Conservation (phyloP, 371 early-diverging fungal genomes). For the Polyrhizophydium stewartii region DNA sequence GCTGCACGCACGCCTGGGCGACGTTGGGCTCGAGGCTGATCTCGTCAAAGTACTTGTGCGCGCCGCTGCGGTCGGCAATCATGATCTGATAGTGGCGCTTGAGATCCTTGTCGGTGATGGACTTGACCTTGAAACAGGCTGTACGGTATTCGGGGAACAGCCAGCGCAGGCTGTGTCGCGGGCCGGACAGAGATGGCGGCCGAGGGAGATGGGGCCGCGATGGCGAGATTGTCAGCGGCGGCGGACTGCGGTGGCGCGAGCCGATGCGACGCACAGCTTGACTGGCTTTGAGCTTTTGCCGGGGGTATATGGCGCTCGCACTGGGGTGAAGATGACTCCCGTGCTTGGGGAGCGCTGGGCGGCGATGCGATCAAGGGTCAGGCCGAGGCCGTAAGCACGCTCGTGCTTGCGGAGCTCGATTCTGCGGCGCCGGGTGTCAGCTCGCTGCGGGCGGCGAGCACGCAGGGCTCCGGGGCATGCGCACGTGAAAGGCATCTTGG, state of each 20-base stretch:
- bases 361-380: neutral
- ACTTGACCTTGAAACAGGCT: constrained; percentile 13
- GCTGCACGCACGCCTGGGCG: constrained; percentile 22
- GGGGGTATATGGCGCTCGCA: constrained; percentile 10
- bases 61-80: constrained; percentile 46
- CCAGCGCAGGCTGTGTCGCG: constrained; percentile 4
- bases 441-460: too few relatives aligned
- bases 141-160: constrained; percentile 3
- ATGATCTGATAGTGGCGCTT: constrained; percentile 61
- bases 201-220: too few relatives aligned
- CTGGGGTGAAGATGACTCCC: constrained; percentile 16
- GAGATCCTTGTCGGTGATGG: constrained; percentile 46
- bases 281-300: neutral
- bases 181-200: neutral
- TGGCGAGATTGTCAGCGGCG: neutral
- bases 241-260: neutral
- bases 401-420: neutral
- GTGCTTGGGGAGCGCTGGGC: neutral
- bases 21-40: constrained; percentile 58
- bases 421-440: constrained; percentile 12
- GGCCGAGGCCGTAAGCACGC: neutral
- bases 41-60: constrained; percentile 58
- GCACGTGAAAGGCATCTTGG: constrained; percentile 61
- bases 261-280: neutral
- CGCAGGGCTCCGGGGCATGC: too few relatives aligned